phyloP scores from a whole-genome alignment of 2,329 filamentous ascomycete genomes.

The Pezicula rhizophila region DNA sequence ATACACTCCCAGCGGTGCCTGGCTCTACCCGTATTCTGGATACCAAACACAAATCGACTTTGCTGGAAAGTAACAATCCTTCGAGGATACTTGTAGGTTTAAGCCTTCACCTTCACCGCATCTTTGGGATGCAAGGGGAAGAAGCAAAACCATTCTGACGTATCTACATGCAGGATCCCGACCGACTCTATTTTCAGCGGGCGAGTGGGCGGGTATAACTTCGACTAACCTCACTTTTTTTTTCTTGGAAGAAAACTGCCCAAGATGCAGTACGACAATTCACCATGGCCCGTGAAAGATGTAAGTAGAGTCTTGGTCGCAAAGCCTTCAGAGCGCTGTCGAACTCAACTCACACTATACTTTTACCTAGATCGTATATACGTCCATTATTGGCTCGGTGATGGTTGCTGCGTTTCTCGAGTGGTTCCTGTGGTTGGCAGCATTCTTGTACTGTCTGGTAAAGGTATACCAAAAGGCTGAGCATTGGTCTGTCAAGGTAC shows the following conservation, averaged over 20 bases:
- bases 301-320: conserved; percentile 26
- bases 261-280: conserved; percentile 36
- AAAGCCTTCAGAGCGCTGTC: not conserved
- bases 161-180: not conserved
- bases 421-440: conserved; percentile 92
- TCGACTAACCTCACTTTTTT: not conserved
- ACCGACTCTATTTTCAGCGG: not conserved
- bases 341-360: conserved; percentile 6
- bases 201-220: not conserved
- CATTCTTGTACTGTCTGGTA: conserved; percentile 83
- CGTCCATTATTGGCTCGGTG: conserved; percentile 70
- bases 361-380: conserved; percentile 68
- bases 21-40: not conserved
- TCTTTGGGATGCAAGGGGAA: not conserved
- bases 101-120: not conserved
- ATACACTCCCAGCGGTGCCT: no score
- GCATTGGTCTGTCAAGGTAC: conserved; percentile 72
- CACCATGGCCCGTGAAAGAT: conserved; percentile 46
- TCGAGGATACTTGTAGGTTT: not conserved
- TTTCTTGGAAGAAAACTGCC: not conserved
- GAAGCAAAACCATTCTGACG: conserved; percentile 2
- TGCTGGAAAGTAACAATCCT: not conserved
- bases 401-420: conserved; percentile 83
- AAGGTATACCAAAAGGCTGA: conserved; percentile 90
- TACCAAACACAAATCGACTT: not conserved